phyloP scores from a whole-genome alignment of 768 basidiomycete genomes.

The Hydnomerulius pinastri region DNA sequence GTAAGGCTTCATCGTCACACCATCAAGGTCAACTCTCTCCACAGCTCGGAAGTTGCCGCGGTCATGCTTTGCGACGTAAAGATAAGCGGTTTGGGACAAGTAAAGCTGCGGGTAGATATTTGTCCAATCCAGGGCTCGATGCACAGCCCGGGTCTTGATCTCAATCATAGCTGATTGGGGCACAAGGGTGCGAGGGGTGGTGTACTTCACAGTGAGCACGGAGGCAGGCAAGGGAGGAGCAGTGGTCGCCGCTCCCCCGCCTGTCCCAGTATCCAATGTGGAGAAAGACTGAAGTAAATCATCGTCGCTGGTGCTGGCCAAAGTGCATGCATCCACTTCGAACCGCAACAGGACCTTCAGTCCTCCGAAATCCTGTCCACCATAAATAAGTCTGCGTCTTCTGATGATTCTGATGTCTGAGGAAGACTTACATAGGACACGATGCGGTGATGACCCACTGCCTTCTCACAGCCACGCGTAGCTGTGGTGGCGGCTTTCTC shows the following conservation, averaged over 20 bases:
- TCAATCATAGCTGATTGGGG: slow-evolving; percentile 31
- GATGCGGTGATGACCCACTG: slow-evolving; percentile 59
- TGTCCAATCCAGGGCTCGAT: slow-evolving; percentile 45
- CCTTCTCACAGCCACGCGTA: slow-evolving; percentile 46
- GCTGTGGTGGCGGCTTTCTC: slow-evolving; percentile 51
- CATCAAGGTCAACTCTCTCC: slow-evolving; percentile 41
- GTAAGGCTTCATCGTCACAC: background rate
- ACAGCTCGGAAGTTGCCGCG: slow-evolving; percentile 51
- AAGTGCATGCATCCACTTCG: slow-evolving; percentile 45
- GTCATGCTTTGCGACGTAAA: slow-evolving; percentile 58
- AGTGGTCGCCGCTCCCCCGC: background rate
- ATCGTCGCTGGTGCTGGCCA: background rate
- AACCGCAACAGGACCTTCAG: slow-evolving; percentile 56
- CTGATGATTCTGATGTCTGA: background rate
- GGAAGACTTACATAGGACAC: slow-evolving; percentile 50
- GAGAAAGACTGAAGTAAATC: slow-evolving; percentile 12
- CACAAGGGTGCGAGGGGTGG: slow-evolving; percentile 24
- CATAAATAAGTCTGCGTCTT: background rate
- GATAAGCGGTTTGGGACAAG: slow-evolving; percentile 60
- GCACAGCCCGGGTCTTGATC: slow-evolving; percentile 21
- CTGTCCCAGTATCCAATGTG: slow-evolving; percentile 4
- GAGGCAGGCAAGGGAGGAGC: background rate
- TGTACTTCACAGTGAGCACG: slow-evolving; percentile 17
- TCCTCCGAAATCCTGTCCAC: slow-evolving; percentile 49
- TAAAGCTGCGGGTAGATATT: slow-evolving; percentile 62